Evolutionary conservation across 2,329 filamentous ascomycete genomes (phyloP).

Genomic region (Leptosphaerulina australis): DNA sequence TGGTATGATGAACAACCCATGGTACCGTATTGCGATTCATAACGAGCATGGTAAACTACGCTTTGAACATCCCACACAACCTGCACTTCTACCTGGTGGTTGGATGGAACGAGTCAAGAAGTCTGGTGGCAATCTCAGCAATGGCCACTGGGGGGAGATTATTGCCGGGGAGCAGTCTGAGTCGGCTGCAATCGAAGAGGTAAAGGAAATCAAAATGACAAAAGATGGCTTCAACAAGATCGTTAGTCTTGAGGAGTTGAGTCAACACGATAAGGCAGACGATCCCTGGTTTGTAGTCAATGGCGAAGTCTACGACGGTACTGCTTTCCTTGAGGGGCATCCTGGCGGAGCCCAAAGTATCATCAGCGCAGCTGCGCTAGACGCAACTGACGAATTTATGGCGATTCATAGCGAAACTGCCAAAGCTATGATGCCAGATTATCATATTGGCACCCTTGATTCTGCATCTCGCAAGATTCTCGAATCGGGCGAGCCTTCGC

Average conservation of each 20-base stretch:
- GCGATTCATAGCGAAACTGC: slow-evolving; percentile 92
- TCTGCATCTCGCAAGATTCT: slow-evolving; percentile 63
- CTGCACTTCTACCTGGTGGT: slow-evolving; percentile 75
- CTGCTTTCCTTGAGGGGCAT: slow-evolving; percentile 77
- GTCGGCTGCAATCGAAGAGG: slow-evolving; percentile 55
- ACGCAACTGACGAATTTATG: slow-evolving; percentile 87
- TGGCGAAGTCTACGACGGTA: slow-evolving; percentile 88
- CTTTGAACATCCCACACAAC: slow-evolving; percentile 90
- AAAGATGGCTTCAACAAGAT: slow-evolving; percentile 67
- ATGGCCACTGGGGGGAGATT: slow-evolving; percentile 84
- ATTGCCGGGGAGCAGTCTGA: slow-evolving; percentile 58
- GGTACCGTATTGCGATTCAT: slow-evolving; percentile 81
- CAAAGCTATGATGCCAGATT: slow-evolving; percentile 84
- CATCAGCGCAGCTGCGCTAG: slow-evolving; percentile 77
- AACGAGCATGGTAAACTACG: slow-evolving; percentile 64
- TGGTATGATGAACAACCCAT: slow-evolving; percentile 98
- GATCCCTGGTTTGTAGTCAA: slow-evolving; percentile 88
- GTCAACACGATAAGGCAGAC: slow-evolving; percentile 67
- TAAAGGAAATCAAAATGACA: slow-evolving; percentile 76
- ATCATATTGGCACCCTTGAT: slow-evolving; percentile 82
- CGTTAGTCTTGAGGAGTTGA: slow-evolving; percentile 75
- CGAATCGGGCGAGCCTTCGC: slow-evolving; percentile 52
- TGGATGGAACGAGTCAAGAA: slow-evolving; percentile 96
- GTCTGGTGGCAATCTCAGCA: slow-evolving; percentile 76
- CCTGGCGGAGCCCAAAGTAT: slow-evolving; percentile 89